A percentile compares a stretch with the other conserved stretches of the same genome.
Conservation (phyloP, 78 protist genomes). For the Dictyostelium citrinum region DNA sequence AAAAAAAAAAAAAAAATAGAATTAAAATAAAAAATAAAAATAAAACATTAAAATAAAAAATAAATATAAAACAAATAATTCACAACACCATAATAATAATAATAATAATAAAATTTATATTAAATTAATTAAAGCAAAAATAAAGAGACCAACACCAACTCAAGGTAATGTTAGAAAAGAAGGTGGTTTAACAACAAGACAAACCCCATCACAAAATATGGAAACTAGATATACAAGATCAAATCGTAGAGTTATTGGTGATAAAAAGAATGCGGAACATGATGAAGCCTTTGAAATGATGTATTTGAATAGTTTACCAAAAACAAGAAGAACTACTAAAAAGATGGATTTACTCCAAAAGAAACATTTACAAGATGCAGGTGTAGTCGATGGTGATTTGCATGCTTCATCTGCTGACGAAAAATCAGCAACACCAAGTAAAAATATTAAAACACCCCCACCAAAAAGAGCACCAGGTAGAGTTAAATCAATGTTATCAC, state of each 20-base stretch:
- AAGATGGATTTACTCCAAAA: conserved; percentile 33
- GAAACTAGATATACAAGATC: conserved; percentile 8
- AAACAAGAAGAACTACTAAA: conserved; percentile 50
- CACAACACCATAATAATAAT: too few relatives aligned
- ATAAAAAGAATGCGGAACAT: background rate
- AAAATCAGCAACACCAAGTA: background rate
- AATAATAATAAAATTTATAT: background rate
- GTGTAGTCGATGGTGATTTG: conserved; percentile 11
- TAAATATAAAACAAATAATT: too few relatives aligned
- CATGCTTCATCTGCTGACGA: background rate
- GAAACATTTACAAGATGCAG: conserved; percentile 31
- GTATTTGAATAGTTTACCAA: conserved; percentile 58
- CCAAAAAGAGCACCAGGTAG: conserved; percentile 1
- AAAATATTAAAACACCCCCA: background rate
- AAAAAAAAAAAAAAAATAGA: too few relatives aligned
- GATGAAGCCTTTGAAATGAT: conserved; percentile 12
- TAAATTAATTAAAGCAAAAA: background rate
- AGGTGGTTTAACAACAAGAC: background rate
- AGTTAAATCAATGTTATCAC: background rate
- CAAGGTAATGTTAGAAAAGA: background rate
- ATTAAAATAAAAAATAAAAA: background rate
- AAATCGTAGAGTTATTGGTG: background rate
- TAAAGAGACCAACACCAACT: background rate
- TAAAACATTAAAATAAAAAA: too few relatives aligned
- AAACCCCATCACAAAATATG: background rate